Conservation (phyloP, 2,329 filamentous ascomycete genomes). For the Claviceps lovelessii region DNA sequence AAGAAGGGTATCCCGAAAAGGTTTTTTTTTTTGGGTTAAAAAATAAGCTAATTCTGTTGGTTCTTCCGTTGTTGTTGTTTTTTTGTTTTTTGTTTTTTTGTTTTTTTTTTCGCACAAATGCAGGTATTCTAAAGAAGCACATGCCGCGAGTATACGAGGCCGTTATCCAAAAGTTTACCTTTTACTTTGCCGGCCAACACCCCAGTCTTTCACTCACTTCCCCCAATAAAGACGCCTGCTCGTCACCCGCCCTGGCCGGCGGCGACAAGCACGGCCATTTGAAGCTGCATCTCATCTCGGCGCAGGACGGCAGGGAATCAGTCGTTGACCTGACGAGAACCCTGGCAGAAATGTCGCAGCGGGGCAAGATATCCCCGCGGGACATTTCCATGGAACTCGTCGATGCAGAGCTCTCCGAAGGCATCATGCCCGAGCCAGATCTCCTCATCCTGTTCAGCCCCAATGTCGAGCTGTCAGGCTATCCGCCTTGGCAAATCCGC, state of each 20-base stretch:
- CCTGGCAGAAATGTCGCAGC: constrained; percentile 86
- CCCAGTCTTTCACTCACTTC: constrained; percentile 49
- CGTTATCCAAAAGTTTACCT: constrained; percentile 63
- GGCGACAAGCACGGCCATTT: constrained; percentile 27
- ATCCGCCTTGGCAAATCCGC: constrained; percentile 91
- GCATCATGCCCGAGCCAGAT: constrained; percentile 78
- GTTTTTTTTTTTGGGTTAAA: not conserved
- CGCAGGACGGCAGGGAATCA: constrained; percentile 80
- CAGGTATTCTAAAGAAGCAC: constrained; percentile 79
- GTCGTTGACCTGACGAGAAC: constrained; percentile 93
- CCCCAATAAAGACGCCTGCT: constrained; percentile 26
- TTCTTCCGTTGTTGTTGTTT: no score
- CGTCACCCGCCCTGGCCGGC: constrained; percentile 14
- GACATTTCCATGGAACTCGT: constrained; percentile 80
- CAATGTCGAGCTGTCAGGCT: constrained; percentile 70
- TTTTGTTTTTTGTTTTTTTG: not conserved
- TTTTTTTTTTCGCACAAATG: not conserved
- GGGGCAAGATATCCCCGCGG: constrained; percentile 61
- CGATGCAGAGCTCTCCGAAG: constrained; percentile 69
- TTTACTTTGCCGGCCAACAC: constrained; percentile 70
- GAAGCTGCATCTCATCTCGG: constrained; percentile 64
- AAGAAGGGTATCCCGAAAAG: not conserved
- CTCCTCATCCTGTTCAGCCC: constrained; percentile 78
- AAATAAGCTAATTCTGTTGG: no score
- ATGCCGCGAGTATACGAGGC: constrained; percentile 72